A percentile compares a stretch with the other conserved stretches of the same genome.
Conservation (phyloP, 345 rosid species). For the Capsella bursapastoris region DNA sequence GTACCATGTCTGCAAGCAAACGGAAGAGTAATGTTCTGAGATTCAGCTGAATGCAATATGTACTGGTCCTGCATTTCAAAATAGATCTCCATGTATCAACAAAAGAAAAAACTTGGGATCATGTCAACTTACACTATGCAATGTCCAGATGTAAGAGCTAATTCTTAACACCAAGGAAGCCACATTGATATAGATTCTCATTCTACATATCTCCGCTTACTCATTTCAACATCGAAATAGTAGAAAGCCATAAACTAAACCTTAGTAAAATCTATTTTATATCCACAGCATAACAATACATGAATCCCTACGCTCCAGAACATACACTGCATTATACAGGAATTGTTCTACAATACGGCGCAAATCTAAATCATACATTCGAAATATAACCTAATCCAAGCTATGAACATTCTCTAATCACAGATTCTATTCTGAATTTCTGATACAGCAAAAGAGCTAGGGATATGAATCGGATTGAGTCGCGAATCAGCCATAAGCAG, state of each 20-base stretch:
- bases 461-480: not conserved
- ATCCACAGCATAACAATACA: not conserved
- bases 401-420: constrained; percentile 4
- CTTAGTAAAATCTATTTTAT: not conserved
- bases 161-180: too few relatives aligned
- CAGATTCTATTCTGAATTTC: not conserved
- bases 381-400: constrained; percentile 6
- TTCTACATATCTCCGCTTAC: not conserved
- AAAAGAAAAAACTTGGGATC: not conserved
- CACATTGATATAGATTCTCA: not conserved
- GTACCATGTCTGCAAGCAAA: constrained; percentile 99
- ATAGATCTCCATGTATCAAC: constrained; percentile 16
- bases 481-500: not conserved
- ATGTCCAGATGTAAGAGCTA: not conserved
- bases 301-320: not conserved
- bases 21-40: constrained; percentile 81
- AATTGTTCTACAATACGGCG: too few relatives aligned
- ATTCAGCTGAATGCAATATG: constrained; percentile 89
- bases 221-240: not conserved
- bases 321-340: not conserved
- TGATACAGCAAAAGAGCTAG: not conserved
- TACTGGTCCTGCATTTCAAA: constrained; percentile 83
- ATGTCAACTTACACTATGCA: not conserved
- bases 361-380: constrained; percentile 8
- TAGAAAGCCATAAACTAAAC: not conserved